Evolutionary conservation across 768 basidiomycete species (phyloP).

Genomic region (Kwoniella dejecticola): DNA sequence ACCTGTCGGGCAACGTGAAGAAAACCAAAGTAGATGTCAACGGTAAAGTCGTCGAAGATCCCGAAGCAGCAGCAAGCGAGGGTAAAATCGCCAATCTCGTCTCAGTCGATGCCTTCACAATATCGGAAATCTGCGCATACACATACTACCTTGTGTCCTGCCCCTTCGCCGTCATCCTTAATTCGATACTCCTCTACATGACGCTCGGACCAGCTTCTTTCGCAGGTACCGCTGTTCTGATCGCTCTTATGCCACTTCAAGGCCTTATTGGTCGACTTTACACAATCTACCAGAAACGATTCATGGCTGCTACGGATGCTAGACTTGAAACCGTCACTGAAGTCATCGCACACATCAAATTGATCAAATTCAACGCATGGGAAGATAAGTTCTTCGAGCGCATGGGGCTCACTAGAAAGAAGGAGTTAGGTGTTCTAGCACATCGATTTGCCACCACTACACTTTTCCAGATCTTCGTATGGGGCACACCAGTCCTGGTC

Average conservation of each 20-base stretch:
- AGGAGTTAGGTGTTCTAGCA: constrained; percentile 53
- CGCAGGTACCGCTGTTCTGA: constrained; percentile 47
- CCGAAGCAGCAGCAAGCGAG: constrained; percentile 34
- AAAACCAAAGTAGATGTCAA: constrained; percentile 27
- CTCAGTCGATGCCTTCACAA: constrained; percentile 52
- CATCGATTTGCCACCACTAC: constrained; percentile 47
- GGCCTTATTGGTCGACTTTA: constrained; percentile 44
- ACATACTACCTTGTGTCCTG: constrained; percentile 44
- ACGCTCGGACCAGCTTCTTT: constrained; percentile 64
- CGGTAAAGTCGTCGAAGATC: constrained; percentile 30
- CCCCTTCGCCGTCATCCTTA: constrained; percentile 63
- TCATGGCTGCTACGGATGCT: constrained; percentile 57
- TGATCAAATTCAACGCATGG: constrained; percentile 58
- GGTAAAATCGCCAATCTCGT: constrained; percentile 55
- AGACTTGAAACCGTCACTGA: constrained; percentile 57
- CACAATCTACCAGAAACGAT: constrained; percentile 44
- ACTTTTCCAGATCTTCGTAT: constrained; percentile 50
- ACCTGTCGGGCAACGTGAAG: constrained; percentile 53
- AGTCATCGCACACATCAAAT: constrained; percentile 56
- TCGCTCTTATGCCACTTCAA: constrained; percentile 51
- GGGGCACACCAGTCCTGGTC: constrained; percentile 55
- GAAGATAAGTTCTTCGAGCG: constrained; percentile 55
- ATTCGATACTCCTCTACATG: constrained; percentile 72
- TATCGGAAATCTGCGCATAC: constrained; percentile 52
- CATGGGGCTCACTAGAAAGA: constrained; percentile 52